Evolutionary conservation across 306 rosid species (phyloP), one percentile per base, ranked within the genome.

Genomic region (Astragalus glycyphyllos): DNA sequence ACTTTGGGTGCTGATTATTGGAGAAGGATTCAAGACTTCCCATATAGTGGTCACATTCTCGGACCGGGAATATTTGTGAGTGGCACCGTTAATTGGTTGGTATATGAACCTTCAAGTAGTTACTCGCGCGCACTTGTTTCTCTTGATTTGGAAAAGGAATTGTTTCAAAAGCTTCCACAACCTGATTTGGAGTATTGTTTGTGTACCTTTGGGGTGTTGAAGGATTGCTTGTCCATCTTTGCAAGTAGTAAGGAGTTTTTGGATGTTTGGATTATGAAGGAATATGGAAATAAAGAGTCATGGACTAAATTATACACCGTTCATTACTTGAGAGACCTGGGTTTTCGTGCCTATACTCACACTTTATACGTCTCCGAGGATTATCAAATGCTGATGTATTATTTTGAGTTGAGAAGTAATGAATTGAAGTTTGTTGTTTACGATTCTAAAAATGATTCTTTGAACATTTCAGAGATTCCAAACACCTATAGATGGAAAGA

Each of bases 51-150:
- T 11, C 0, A 69, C 66, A 0, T 5, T 11, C 0, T 11, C 15
- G 12, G 35, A 8, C 54, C 58, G 1, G 81, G 68, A 8, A 65
- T 32, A 74, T 82, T 63, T 1, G 86, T 74, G 29, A 69, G 56
- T 70, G 80, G 83, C 35, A 50, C 77, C 0, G 37, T 82, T 70
- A 77, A 77, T 49, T 82, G 82, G 82, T 35, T 57, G 50, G 66
- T 35, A 1, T 11, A 12, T 23, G 13, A 1, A n/a, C n/a, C n/a
- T 51, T 34, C 32, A 44, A 0, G 2, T 11, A 15, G 50, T 14
- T 15, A 13, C 2, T 23, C 29, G 11, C 4, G 12, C 5, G 56
- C 26, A 11, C 11, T 82, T 26, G 23, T 82, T 44, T 77, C 83
- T 58, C 29, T 23, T 23, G 29, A 23, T 23, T 23, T 23, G 29